Base-by-base conservation (phyloP, 768 basidiomycete genomes). In the Termitomyces titanicus region DNA sequence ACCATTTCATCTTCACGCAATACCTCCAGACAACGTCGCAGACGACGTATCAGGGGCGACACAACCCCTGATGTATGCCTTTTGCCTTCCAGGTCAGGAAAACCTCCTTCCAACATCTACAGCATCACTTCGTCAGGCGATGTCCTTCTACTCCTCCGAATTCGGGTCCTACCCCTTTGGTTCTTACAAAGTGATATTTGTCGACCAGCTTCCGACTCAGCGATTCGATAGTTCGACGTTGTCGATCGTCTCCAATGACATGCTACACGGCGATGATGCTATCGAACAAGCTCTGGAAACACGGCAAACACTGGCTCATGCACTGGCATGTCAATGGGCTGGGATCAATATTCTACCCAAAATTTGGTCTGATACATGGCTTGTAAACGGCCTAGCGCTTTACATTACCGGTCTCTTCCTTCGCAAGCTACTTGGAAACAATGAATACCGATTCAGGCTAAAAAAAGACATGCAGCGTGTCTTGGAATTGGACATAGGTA, bases 391-490 rank as follows among this genome's bases (percentile, higher is more conserved):
- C 1, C 75, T 99, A 44, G 88, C 92, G 9, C 77, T 94, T 15
- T 94, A 98, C 66, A 89, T 98, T 66, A 89, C 91, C 5, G 88
- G 89, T 10, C 79, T 94, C 39, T 98, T 92, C 74, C 74, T 95
- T 63, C 83, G 87, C 55, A 90, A 89, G 70, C 74, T 94, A 13
- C 78, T 98, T 54, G 97, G 97, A 37, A 97, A 89, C 70, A 99
- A 98, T 75, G 97, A 99, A 68, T 98, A 96, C 65, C 83, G 97
- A 5, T 98, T 93, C 70, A 81, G 92, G 53, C 71, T 99, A 64
- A 95, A 95, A 76, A 94, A 94, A 69, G 97, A 99, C 67, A 96
- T 98, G 84, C 86, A 93, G 61, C 88, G 94, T 18, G 89, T 96
- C 48, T 77, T 94, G 20, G 87, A 89, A 58, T 82, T 85, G 75